These are phyloP conservation scores for Trapa incisa DNA, from an alignment of 345 rosid species.

Conservation along the genomic window DNA sequence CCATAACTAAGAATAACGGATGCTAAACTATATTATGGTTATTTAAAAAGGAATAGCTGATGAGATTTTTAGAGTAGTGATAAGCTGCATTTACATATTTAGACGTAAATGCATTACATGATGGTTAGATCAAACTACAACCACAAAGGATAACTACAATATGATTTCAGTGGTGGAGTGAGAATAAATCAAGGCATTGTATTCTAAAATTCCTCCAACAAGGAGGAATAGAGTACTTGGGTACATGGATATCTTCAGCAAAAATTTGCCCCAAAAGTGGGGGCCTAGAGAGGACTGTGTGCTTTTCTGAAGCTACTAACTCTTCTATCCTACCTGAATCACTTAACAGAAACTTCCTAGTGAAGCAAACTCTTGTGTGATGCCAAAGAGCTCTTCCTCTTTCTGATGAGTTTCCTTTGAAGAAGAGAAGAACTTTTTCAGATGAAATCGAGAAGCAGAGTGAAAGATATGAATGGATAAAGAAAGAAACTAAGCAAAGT, in stretches of 20 bases:
- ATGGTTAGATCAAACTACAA: too few species aligned
- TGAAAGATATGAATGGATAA: not conserved
- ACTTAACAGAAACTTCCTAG: constrained; percentile 32
- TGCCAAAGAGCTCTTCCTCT: constrained; percentile 53
- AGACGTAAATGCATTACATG: too few species aligned
- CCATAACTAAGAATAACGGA: too few species aligned
- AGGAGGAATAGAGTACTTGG: not conserved
- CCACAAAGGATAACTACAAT: too few species aligned
- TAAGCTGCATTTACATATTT: too few species aligned
- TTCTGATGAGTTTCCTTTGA: constrained; percentile 41
- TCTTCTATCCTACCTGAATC: constrained; percentile 45
- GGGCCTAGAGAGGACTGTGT: not conserved
- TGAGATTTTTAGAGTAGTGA: too few species aligned
- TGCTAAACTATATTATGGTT: too few species aligned
- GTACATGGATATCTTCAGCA: constrained; percentile 4
- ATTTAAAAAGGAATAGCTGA: too few species aligned
- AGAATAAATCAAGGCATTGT: not conserved
- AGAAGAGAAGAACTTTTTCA: constrained; percentile 4
- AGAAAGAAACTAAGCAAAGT: not conserved
- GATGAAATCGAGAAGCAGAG: not conserved
- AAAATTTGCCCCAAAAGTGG: not conserved
- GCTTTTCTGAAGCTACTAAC: constrained; percentile 13
- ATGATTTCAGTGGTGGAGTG: not conserved
- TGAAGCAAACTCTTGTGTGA: constrained; percentile 31
- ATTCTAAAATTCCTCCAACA: not conserved